Evolutionary conservation across 495 filamentous ascomycete genomes (phyloP).

Genomic region (Penicillium goetzii): DNA sequence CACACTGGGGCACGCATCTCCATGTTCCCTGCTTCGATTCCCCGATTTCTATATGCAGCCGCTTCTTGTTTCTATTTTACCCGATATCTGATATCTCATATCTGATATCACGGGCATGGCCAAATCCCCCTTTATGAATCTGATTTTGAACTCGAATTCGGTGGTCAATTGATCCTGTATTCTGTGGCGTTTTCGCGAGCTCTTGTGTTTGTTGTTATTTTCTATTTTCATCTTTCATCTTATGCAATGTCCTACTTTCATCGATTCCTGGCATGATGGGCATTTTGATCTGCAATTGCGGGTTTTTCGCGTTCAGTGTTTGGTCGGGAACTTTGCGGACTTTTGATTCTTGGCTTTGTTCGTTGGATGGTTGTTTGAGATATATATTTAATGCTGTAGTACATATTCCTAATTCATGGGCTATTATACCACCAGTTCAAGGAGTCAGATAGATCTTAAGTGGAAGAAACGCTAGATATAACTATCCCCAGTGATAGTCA

Average conservation of each 20-base stretch:
- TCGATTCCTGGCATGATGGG: conserved; percentile 11
- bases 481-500: neutral
- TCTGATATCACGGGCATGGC: conserved; percentile 9
- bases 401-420: conserved; percentile 28
- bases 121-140: conserved; percentile 3
- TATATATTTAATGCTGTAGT: conserved; percentile 31
- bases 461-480: too few species aligned
- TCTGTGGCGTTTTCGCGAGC: neutral
- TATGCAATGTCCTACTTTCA: conserved; percentile 3
- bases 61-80: conserved; percentile 5
- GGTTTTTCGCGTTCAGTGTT: neutral
- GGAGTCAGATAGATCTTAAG: too few species aligned
- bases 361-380: conserved; percentile 18
- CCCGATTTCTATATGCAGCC: neutral
- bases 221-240: conserved; percentile 1
- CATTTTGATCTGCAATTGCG: neutral
- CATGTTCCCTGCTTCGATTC: conserved; percentile 7
- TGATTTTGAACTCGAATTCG: neutral
- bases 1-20: neutral
- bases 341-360: neutral
- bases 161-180: conserved; percentile 3
- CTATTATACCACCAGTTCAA: neutral
- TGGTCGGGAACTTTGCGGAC: neutral
- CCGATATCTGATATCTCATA: neutral
- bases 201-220: neutral